phyloP scores from a whole-genome alignment of 495 filamentous ascomycete species.

The Rhypophila decipiens region DNA sequence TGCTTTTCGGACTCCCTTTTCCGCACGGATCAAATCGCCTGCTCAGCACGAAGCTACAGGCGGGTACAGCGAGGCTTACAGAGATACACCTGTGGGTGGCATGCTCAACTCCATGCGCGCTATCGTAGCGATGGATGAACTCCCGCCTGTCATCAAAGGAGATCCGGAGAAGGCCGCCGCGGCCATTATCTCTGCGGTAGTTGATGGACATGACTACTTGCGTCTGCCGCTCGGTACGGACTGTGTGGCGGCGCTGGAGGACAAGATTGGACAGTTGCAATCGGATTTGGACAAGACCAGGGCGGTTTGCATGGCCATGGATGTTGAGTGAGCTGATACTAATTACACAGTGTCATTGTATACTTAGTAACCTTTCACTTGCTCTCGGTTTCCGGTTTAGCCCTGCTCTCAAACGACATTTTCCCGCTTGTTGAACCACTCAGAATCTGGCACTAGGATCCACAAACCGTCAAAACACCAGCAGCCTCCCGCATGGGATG shows the following conservation, averaged over 20 bases:
- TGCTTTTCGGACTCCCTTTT: background rate
- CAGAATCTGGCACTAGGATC: too few relatives aligned
- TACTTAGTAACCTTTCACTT: too few relatives aligned
- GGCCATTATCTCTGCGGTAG: background rate
- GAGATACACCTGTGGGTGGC: background rate
- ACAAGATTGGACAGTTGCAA: background rate
- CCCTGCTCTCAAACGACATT: too few relatives aligned
- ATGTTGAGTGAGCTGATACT: background rate
- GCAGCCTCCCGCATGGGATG: too few relatives aligned
- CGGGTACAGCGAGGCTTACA: background rate
- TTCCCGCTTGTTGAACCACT: too few relatives aligned
- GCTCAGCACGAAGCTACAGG: background rate
- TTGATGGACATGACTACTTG: background rate
- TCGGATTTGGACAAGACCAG: background rate
- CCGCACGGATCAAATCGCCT: background rate
- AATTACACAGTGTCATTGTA: too few relatives aligned
- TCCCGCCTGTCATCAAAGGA: background rate
- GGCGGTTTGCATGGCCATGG: background rate
- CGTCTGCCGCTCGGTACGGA: background rate
- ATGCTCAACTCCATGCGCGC: background rate
- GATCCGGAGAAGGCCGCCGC: background rate
- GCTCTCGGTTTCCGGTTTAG: too few relatives aligned
- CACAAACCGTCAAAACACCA: too few relatives aligned
- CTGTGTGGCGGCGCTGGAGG: background rate
- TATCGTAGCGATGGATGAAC: background rate